Evolutionary conservation across 345 rosid genomes (phyloP), one percentile per base, ranked within the genome.

Genomic region (Gossypium arboreum): DNA sequence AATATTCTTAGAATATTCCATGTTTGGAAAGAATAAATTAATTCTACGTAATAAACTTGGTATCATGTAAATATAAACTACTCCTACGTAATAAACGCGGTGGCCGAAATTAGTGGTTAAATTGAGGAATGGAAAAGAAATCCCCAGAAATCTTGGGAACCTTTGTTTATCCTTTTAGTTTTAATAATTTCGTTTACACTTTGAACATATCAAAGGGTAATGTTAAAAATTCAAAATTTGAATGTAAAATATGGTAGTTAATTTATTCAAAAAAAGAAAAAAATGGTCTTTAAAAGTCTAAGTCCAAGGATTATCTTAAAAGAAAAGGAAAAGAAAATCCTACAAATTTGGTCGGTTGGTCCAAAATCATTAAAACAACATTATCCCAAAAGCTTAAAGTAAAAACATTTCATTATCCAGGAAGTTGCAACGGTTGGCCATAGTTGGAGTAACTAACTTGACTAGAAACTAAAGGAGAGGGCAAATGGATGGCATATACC

Each of bases 361-460:
- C 58, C 2, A 48, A 68, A 12, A 12, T 68, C 6, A 8, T 17
- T 12, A 64, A 66, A 52, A 50, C 2, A 50, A 69, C 43, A 47
- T 18, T 68, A 22, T 47, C 54, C 9, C 1, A 2, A 44, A 12
- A 9, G 13, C 2, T 11, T 47, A 47, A 47, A 47, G 13, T 12
- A 10, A 0, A 10, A 22, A 13, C 4, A 12, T 45, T 45, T 22
- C 12, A 44, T 24, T 45, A 12, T 44, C 52, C n/a, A 13, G 48
- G 50, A 45, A 45, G 12, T 45, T 22, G 57, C 12, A 55, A 55
- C 52, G 8, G 60, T 50, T 7, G 58, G 65, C 48, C 74, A 72
- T 20, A 4, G 13, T 70, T 34, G 27, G 52, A 25, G 54, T 66
- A 78, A 78, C 80, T 65, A 78, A 78, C 80, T 44, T 64, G 72